Evolutionary conservation across 352 stramenopile species (phyloP).

Genomic region (Bremia lactucae): DNA sequence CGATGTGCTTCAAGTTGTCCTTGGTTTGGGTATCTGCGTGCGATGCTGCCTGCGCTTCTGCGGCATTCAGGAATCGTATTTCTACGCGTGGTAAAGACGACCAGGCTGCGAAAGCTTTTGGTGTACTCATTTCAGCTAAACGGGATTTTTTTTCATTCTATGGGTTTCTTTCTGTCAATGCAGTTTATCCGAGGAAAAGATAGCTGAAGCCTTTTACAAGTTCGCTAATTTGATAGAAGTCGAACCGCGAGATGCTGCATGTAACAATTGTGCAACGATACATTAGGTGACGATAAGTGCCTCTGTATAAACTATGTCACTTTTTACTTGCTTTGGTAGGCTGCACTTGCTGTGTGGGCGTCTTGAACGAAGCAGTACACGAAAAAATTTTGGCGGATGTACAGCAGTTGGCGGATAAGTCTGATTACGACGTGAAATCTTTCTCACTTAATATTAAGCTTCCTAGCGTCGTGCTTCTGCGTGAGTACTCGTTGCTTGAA

Average conservation of each 20-base stretch:
- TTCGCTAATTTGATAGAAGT: slow-evolving; percentile 14
- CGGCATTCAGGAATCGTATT: slow-evolving; percentile 24
- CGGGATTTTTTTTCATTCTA: neutral
- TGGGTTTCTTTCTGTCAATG: neutral
- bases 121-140: too few species aligned
- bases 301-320: too few species aligned
- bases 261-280: too few species aligned
- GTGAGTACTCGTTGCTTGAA: slow-evolving; percentile 63
- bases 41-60: slow-evolving; percentile 64
- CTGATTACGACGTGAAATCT: slow-evolving; percentile 45
- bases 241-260: slow-evolving; percentile 11
- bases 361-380: slow-evolving; percentile 39
- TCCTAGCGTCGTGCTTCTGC: slow-evolving; percentile 61
- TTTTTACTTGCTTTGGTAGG: slow-evolving; percentile 13
- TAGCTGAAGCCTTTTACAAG: slow-evolving; percentile 16
- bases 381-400: slow-evolving; percentile 34
- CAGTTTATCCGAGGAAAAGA: slow-evolving; percentile 23
- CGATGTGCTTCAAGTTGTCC: slow-evolving; percentile 8
- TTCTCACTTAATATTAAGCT: slow-evolving; percentile 80
- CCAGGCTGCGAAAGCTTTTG: too few species aligned
- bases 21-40: slow-evolving; percentile 34
- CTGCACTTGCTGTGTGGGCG: slow-evolving; percentile 61
- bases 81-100: slow-evolving; percentile 38
- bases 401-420: slow-evolving; percentile 24
- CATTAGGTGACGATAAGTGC: too few species aligned